These are phyloP conservation scores for Calophaca sinica DNA, from an alignment of 306 rosid species.

Conservation along the genomic window DNA sequence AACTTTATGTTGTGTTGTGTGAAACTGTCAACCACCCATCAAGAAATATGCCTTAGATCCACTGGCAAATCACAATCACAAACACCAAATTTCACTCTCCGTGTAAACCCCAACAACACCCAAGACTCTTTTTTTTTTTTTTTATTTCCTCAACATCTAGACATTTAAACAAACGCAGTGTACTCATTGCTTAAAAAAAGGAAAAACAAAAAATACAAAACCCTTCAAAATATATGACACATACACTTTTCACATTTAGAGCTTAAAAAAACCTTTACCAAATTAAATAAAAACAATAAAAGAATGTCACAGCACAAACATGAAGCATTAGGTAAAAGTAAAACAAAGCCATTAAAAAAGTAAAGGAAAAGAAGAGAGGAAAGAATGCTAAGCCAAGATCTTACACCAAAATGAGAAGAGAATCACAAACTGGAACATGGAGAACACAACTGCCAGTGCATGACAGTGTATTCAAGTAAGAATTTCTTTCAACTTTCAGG, in stretches of 20 bases:
- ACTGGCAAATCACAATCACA: conserved; percentile 57
- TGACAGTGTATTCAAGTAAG: conserved; percentile 38
- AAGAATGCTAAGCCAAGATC: conserved; percentile 34
- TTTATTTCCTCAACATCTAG: too few species aligned
- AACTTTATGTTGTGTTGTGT: conserved; percentile 51
- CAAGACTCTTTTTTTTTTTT: conserved; percentile 55
- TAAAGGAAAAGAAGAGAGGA: conserved; percentile 1
- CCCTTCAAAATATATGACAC: background rate
- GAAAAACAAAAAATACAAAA: background rate
- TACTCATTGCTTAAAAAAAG: conserved; percentile 15
- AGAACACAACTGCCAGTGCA: conserved; percentile 46
- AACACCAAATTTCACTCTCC: conserved; percentile 83
- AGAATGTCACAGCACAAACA: conserved; percentile 8
- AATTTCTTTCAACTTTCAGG: conserved; percentile 30
- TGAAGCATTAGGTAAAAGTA: background rate
- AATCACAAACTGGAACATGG: conserved; percentile 42
- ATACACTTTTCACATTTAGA: conserved; percentile 42
- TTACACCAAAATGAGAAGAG: conserved; percentile 32
- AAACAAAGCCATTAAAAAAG: background rate
- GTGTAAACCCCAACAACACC: conserved; percentile 75
- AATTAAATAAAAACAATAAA: conserved; percentile 41
- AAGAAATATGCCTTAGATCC: conserved; percentile 56
- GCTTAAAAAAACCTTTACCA: conserved; percentile 40
- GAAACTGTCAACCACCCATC: conserved; percentile 56
- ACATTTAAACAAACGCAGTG: conserved; percentile 5